Conservation (phyloP, 805 yeast genomes). For the Metschnikowia gruessii region DNA sequence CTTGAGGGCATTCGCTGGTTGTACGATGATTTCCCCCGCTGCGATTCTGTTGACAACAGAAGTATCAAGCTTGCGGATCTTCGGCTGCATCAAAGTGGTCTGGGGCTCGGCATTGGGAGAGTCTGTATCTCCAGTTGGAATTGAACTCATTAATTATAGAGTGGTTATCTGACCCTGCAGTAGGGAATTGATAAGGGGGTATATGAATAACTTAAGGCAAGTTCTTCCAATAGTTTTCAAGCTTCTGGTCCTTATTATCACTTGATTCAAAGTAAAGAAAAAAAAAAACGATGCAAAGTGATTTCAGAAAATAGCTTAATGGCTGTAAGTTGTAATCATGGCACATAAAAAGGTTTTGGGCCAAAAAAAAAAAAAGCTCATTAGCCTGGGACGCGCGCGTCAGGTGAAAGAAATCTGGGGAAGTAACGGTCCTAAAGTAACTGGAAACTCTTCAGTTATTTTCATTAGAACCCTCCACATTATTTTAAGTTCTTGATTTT, state of each 20-base stretch:
- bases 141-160: background rate
- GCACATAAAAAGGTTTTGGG: too few species aligned
- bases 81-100: background rate
- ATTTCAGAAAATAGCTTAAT: too few species aligned
- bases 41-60: conserved; percentile 88
- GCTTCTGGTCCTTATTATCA: too few species aligned
- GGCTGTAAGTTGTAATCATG: too few species aligned
- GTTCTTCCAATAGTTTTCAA: too few species aligned
- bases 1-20: conserved; percentile 91
- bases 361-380: too few species aligned
- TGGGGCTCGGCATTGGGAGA: background rate
- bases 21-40: conserved; percentile 94
- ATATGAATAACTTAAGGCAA: too few species aligned
- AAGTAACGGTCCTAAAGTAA: background rate
- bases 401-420: background rate
- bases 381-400: background rate
- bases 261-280: too few species aligned
- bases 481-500: too few species aligned
- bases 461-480: too few species aligned
- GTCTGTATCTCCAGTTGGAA: background rate
- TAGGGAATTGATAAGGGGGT: background rate
- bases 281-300: too few species aligned
- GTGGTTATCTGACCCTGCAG: background rate
- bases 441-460: too few species aligned
- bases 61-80: conserved; percentile 47